Evolutionary conservation across 23 red algal genomes (phyloP).

Genomic region (Gracilariopsis chorda): DNA sequence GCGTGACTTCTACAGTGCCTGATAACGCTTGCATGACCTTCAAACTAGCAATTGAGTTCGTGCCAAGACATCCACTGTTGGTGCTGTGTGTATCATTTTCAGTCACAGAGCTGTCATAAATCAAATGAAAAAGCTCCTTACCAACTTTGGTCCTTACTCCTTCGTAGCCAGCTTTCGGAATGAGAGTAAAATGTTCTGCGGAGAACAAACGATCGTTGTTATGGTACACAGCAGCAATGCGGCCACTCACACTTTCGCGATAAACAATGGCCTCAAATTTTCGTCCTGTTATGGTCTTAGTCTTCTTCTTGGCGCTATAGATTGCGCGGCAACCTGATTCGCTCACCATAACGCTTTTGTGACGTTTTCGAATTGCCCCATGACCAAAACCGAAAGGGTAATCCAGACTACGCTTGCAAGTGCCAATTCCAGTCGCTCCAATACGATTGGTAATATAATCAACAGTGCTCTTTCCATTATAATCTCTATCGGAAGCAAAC

Average conservation of each 20-base stretch:
- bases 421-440: not conserved
- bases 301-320: not conserved
- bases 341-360: not conserved
- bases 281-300: not conserved
- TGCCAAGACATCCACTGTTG: not conserved
- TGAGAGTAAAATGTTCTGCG: not conserved
- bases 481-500: not conserved
- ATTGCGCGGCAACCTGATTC: not conserved
- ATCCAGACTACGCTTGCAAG: not conserved
- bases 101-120: not conserved
- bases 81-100: not conserved
- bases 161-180: not conserved
- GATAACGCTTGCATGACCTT: not conserved
- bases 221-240: conserved; percentile 4
- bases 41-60: not conserved
- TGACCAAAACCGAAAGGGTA: not conserved
- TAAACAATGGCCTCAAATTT: conserved; percentile 2
- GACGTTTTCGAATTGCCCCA: not conserved
- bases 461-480: conserved; percentile 14
- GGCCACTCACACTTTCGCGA: conserved; percentile 18
- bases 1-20: not conserved
- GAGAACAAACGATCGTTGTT: conserved; percentile 8
- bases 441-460: not conserved
- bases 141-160: not conserved
- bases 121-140: not conserved